phyloP scores from a whole-genome alignment of 78 protist genomes.

The Dictyostelium brefeldianum region DNA sequence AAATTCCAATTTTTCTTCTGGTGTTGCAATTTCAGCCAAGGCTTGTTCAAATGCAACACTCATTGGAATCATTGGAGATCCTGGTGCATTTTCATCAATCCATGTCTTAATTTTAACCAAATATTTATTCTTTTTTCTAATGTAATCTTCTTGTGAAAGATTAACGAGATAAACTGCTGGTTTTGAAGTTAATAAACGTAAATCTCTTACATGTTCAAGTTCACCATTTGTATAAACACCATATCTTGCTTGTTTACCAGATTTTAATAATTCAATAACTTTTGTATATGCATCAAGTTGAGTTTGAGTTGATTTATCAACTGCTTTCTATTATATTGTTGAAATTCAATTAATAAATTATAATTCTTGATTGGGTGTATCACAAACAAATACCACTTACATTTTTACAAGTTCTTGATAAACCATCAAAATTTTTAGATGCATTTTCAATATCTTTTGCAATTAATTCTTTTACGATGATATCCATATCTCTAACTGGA shows the following conservation, averaged over 20 bases:
- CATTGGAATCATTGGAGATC: slow-evolving; percentile 93
- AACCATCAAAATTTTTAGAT: slow-evolving; percentile 21
- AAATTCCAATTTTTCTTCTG: slow-evolving; percentile 49
- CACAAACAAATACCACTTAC: not conserved
- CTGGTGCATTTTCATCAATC: slow-evolving; percentile 89
- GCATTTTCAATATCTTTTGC: slow-evolving; percentile 93
- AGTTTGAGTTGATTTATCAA: slow-evolving; percentile 56
- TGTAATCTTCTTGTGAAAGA: slow-evolving; percentile 90
- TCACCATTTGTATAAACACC: slow-evolving; percentile 54
- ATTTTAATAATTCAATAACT: slow-evolving; percentile 12
- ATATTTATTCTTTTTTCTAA: slow-evolving; percentile 97
- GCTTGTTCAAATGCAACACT: slow-evolving; percentile 89
- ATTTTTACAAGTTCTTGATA: slow-evolving; percentile 4
- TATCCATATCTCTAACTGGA: slow-evolving; percentile 96
- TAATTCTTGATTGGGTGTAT: not conserved
- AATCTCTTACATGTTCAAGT: slow-evolving; percentile 89
- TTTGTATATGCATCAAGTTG: slow-evolving; percentile 51
- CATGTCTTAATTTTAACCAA: slow-evolving; percentile 92
- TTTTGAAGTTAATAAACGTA: slow-evolving; percentile 95
- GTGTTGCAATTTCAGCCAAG: not conserved
- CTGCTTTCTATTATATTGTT: slow-evolving; percentile 43
- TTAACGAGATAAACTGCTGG: slow-evolving; percentile 97
- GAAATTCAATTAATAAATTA: not conserved
- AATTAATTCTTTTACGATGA: slow-evolving; percentile 94
- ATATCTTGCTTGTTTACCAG: slow-evolving; percentile 78